Base-by-base conservation (phyloP, 1,139 yeast genomes). In the Suhomyces bribrorum region DNA sequence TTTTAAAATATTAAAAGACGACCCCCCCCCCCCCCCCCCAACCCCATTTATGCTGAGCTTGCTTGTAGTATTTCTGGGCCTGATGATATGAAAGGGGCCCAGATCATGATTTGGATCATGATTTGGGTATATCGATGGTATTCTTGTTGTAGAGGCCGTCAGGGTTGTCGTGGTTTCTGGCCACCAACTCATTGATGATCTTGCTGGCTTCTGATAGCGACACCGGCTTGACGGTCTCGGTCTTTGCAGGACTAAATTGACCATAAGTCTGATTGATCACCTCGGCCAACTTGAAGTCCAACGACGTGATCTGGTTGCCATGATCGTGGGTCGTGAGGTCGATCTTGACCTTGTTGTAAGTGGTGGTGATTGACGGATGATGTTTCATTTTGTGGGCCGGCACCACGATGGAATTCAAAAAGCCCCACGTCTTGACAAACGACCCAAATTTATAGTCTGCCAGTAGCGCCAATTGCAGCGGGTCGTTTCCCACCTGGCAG, bases 241-340 rank as follows among this genome's bases (percentile, higher is more conserved):
- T 13, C 20, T 29, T 24, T 14, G 24, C 3, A 23, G 26, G 13
- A 4, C 18, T n/a, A n/a, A 35, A 39, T 2, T 29, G 34, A 29
- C 32, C 26, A 26, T 43, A 47, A 5, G 34, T 35, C 11, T 61
- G 59, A 23, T 75, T 78, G 34, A 81, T 70, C 31, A 66, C 54
- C 33, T 62, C 64, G 0, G 95, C 95, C 56, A 86, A 53, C 40
- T 71, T 66, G 27, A 85, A 50, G 53, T 86, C 96, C 24, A 72
- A 54, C 13, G 73, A 71, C 5, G 86, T 76, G 12, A 86, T 56
- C 4, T 75, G 75, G 29, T 70, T 69, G 0, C 64, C 69, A 0
- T 70, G 65, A 52, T 86, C 95, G 53, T 86, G 95, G 0, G 95
- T 86, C 3, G 83, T 77, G 29, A 86, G 59, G 22, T 70, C 67